Evolutionary conservation across 2,329 filamentous ascomycete genomes (phyloP), one percentile per base, ranked within the genome.

Genomic region (Emergomyces orientalis): DNA sequence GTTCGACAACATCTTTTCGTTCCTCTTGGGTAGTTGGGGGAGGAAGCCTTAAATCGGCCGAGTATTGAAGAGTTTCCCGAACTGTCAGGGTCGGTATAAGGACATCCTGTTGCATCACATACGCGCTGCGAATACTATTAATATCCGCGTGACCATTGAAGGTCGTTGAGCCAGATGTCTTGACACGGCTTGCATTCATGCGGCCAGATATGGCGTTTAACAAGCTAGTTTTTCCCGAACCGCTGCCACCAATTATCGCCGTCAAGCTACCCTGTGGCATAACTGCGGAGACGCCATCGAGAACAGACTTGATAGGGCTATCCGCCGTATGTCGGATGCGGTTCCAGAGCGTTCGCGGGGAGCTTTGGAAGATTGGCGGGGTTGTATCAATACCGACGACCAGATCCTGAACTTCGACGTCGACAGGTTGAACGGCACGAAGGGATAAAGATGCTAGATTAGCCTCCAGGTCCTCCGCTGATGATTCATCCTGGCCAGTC

Each of bases 241-340:
- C 88, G 69, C 86, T 88, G 3, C 88, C 87, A 11, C 88, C 88
- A 63, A 91, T 85, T 61, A 91, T 90, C 9, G 88, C 88, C 0
- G 88, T 90, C 49, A 92, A 74, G 2, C 84, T 87, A 2, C 88
- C 87, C 8, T 83, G 81, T 2, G 80, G 79, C 71, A 91, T 82
- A 30, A 84, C 81, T 1, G 87, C 87, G 66, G 82, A 82, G 55
- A 91, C 82, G 37, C 82, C 81, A 60, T 86, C 78, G 11, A 91
- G 76, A 13, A 91, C 83, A 6, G 71, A 73, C 67, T 81, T 82
- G 59, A 72, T 64, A 6, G 68, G 63, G 19, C 62, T 60, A 14
- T 67, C 52, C 13, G 72, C 64, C 65, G 73, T 55, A 65, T 70
- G 66, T 67, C 72, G 64, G 69, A 74, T 25, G 13, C 66, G 70